Evolutionary conservation across 176 grass and related monocot genomes (phyloP).

Genomic region (Oryza nivara): DNA sequence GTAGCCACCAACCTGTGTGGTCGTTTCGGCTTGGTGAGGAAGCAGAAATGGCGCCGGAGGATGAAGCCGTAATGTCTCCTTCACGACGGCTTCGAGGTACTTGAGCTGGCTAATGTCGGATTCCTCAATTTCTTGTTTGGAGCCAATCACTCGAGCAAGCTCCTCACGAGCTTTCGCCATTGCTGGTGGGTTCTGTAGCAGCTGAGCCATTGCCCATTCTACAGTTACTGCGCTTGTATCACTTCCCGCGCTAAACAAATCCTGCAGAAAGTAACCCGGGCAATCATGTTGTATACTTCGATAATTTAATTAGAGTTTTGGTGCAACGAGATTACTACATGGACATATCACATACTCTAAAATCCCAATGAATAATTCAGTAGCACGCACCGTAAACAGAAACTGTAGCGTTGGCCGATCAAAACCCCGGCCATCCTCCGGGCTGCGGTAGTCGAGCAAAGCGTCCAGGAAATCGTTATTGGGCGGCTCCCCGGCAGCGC

Average conservation of each 20-base stretch:
- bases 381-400: constrained; percentile 25
- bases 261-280: constrained; percentile 20
- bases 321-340: background rate
- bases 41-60: constrained; percentile 49
- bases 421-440: constrained; percentile 29
- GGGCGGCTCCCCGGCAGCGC: background rate
- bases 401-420: constrained; percentile 23
- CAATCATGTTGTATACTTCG: background rate
- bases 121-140: constrained; percentile 35
- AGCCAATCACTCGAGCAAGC: constrained; percentile 20
- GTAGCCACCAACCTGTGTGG: constrained; percentile 43
- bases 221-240: constrained; percentile 38
- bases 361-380: too few species aligned
- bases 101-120: constrained; percentile 38
- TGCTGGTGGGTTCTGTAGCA: constrained; percentile 45
- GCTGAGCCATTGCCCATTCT: constrained; percentile 72
- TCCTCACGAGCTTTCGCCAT: constrained; percentile 59
- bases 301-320: background rate
- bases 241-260: constrained; percentile 48
- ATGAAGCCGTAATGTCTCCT: constrained; percentile 64
- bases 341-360: background rate
- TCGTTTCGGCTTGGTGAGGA: constrained; percentile 28
- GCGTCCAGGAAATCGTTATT: constrained; percentile 50
- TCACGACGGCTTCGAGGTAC: constrained; percentile 59
- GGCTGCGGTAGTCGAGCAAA: constrained; percentile 34